Base-by-base conservation (phyloP, 352 stramenopile genomes). In the Pythium dissotocum region DNA sequence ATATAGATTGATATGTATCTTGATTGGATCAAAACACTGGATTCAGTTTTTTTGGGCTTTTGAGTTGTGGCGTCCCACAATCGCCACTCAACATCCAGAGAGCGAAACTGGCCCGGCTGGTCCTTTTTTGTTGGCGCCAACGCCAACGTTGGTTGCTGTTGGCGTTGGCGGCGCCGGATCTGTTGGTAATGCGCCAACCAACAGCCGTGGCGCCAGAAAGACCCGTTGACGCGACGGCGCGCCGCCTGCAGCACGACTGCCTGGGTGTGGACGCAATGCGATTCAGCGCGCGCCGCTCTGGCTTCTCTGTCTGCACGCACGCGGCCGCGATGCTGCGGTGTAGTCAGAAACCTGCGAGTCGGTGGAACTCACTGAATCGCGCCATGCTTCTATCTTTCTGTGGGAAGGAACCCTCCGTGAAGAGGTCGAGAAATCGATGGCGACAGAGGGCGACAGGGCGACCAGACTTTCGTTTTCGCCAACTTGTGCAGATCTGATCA, bases 61-160 rank as follows among this genome's bases (percentile, higher is more conserved):
- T 30, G 28, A 30, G 28, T 4, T 24, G 53, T 59, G 53, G 53
- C 40, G 9, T 48, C 40, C 46, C 46, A 53, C 46, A 53, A 53
- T 53, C 46, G 46, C 46, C 46, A 53, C 46, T 53, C 46, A 32
- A 53, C 46, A 30, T 53, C 46, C 46, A 57, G 48, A 35, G 18
- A 60, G 42, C n/a, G 46, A 53, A 63, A 44, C 36, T 54, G 61
- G 49, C 61, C 58, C 61, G 61, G 60, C 61, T 67, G 61, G 16
- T 59, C 61, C 36, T 67, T 67, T 67, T 67, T 67, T 67, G 61
- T 67, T 67, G 61, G 61, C 49, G 51, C 51, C 35, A n/a, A 60
- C 35, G 46, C 46, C 46, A 53, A 53, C 21, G n/a, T 30, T 30
- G 46, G 60, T 44, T 32, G 46, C n/a, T n/a, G 28, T 60, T 21